These are phyloP conservation scores for Cordia subcordata DNA, from an alignment of 257 asterid species.

Conservation along the genomic window DNA sequence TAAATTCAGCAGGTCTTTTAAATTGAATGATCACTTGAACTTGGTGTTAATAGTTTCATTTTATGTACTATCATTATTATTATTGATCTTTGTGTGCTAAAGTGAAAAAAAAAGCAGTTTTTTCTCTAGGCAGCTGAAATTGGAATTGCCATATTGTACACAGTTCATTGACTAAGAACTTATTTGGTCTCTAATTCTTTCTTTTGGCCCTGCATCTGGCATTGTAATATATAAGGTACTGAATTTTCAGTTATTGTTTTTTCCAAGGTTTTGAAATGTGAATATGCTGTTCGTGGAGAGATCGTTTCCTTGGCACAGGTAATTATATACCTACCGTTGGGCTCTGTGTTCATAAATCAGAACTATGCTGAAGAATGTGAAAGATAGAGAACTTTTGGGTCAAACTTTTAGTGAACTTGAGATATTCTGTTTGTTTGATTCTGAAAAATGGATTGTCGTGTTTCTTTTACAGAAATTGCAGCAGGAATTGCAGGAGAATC, in stretches of 20 bases:
- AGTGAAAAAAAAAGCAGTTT: too few species aligned
- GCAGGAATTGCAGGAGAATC: conserved; percentile 42
- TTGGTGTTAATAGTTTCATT: too few species aligned
- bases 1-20: too few species aligned
- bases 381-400: neutral
- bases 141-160: too few species aligned
- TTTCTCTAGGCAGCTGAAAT: too few species aligned
- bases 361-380: neutral
- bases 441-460: conserved; percentile 1
- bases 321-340: conserved; percentile 1
- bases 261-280: conserved; percentile 76
- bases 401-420: conserved; percentile 5
- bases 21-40: too few species aligned
- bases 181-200: too few species aligned
- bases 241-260: conserved; percentile 2
- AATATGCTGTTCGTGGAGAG: conserved; percentile 98
- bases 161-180: too few species aligned
- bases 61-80: too few species aligned
- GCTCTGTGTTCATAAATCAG: neutral
- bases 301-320: conserved; percentile 94
- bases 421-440: neutral
- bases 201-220: too few species aligned
- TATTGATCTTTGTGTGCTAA: too few species aligned
- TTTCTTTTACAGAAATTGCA: conserved; percentile 41
- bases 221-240: too few species aligned